Evolutionary conservation across 2,329 filamentous ascomycete genomes (phyloP), one percentile per base, ranked within the genome.

Genomic region (Trichoderma sp.): DNA sequence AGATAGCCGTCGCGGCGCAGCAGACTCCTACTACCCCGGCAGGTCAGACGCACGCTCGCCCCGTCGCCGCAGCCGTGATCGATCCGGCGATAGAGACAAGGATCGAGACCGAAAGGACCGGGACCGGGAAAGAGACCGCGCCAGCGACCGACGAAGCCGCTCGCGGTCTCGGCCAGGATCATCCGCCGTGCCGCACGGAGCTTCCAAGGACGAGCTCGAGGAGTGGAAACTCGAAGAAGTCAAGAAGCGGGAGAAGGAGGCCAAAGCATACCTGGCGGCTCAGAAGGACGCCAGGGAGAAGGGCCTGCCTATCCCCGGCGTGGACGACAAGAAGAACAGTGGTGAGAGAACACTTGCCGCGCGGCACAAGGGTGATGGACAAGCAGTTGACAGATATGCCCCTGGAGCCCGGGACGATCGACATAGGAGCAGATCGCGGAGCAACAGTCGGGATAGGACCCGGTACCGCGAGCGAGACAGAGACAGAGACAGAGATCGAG

Each of bases 251-350:
- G 88, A 90, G 78, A 86, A 86, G 74, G 89, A 91, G 79, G 89
- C 89, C 51, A 90, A 90, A 78, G 88, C 88, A 5, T 91, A 91
- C 75, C 81, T 90, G 47, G 88, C 88, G 7, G 88, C 88, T 3
- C 88, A 90, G 75, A 86, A 87, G 73, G 88, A 90, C 74, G 88
- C 89, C 36, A 84, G 87, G 34, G 85, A 85, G 62, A 90, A 90
- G 77, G 88, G 88, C 9, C 78, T 89, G 53, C 87, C 88, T 1
- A 80, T 89, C 24, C 87, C 87, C 0, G 86, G 87, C n/a, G 81
- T 88, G n/a, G 86, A 88, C 68, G 87, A 88, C 74, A 85, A 83
- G 74, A 82, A 81, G 73, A 83, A 81, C 65, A 78, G 80, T 6
- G 83, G 82, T 21, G 85, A 86, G 81, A 85, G 68, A 82, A 85